Percentiles rank a stretch among this genome's conserved stretches.
Conservation (phyloP, 345 rosid species). For the Lepidium sativum region DNA sequence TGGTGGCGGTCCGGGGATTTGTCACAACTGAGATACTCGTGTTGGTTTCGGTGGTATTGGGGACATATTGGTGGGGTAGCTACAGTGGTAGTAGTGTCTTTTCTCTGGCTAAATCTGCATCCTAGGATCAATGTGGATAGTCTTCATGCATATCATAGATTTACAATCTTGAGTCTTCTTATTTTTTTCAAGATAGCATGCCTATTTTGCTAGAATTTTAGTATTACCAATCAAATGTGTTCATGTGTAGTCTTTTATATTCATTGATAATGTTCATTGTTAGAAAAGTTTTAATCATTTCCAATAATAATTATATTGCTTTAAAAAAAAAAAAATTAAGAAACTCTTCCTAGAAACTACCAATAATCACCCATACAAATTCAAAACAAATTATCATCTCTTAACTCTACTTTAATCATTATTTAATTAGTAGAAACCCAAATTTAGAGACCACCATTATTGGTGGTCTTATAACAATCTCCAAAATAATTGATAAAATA, state of each 20-base stretch:
- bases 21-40: slow-evolving; percentile 60
- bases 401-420: too few species aligned
- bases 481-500: too few species aligned
- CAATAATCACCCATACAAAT: too few species aligned
- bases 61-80: slow-evolving; percentile 79
- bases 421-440: too few species aligned
- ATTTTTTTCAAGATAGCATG: background rate
- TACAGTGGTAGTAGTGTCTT: slow-evolving; percentile 64
- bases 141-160: background rate
- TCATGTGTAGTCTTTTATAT: background rate
- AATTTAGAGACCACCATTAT: too few species aligned
- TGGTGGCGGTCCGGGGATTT: slow-evolving; percentile 60
- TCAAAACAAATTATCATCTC: too few species aligned
- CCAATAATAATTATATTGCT: too few species aligned
- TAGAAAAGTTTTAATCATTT: too few species aligned
- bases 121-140: slow-evolving; percentile 12
- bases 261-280: background rate
- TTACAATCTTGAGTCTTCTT: background rate
- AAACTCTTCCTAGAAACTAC: too few species aligned
- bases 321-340: too few species aligned
- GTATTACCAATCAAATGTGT: background rate
- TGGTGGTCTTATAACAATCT: too few species aligned
- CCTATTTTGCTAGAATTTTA: background rate
- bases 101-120: slow-evolving; percentile 33
- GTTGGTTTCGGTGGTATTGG: slow-evolving; percentile 69